Percentiles rank a stretch among this genome's conserved stretches.
phyloP scores from a whole-genome alignment of 1,284 basidiomycete species.

The Sanghuangporus baumii region DNA sequence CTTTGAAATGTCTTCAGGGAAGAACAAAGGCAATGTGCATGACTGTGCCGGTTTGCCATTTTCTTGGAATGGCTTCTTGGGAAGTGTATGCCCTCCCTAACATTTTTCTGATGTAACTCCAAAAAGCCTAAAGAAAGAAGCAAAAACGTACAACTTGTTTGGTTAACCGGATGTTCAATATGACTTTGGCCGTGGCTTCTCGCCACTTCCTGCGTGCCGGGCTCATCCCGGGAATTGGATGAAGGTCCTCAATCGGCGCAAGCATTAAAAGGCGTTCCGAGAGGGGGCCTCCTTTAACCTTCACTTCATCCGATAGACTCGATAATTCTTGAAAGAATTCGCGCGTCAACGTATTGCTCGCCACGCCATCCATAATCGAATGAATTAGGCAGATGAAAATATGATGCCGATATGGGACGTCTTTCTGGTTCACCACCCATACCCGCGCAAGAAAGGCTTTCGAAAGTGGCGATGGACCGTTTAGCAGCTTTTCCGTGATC shows the following conservation, averaged over 20 bases:
- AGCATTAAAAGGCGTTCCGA: conserved; percentile 37
- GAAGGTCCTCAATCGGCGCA: conserved; percentile 33
- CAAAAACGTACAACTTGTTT: conserved; percentile 30
- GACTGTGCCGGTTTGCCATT: conserved; percentile 33
- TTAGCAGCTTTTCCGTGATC: conserved; percentile 29
- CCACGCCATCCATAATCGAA: conserved; percentile 43
- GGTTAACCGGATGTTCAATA: conserved; percentile 29
- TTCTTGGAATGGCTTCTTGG: conserved; percentile 26
- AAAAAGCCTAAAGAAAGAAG: background rate
- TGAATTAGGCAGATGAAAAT: conserved; percentile 41
- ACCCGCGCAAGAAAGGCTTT: conserved; percentile 34
- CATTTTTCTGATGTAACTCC: background rate
- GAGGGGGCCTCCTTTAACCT: conserved; percentile 23
- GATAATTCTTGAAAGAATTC: conserved; percentile 42
- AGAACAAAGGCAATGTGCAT: conserved; percentile 21
- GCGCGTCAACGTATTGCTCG: conserved; percentile 36
- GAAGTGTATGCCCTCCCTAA: conserved; percentile 57
- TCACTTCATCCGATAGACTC: conserved; percentile 17
- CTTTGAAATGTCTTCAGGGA: conserved; percentile 27
- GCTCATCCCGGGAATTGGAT: conserved; percentile 29
- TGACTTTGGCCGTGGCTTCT: conserved; percentile 37
- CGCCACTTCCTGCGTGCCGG: conserved; percentile 42
- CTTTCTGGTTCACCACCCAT: conserved; percentile 31
- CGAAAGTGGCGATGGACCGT: conserved; percentile 33
- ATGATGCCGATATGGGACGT: conserved; percentile 31